These are phyloP conservation scores for Lachancea kluyveri DNA, from an alignment of 805 yeast genomes.

Conservation along the genomic window DNA sequence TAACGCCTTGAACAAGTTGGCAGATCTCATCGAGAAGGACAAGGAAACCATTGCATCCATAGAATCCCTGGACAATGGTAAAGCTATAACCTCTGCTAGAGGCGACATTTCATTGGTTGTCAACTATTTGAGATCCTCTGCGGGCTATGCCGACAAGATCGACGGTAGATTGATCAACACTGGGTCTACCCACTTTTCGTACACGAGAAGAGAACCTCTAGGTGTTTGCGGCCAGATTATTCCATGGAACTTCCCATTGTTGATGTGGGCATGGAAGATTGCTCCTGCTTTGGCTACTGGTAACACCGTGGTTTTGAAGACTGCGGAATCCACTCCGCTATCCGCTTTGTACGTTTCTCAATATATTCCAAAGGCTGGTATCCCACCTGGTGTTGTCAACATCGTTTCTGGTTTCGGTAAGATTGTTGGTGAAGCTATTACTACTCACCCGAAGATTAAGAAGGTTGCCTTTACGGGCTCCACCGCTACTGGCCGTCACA, in stretches of 20 bases:
- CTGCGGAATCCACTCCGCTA: slow-evolving; percentile 90
- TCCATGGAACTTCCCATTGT: slow-evolving; percentile 95
- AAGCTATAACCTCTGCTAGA: slow-evolving; percentile 61
- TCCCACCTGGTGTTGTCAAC: slow-evolving; percentile 89
- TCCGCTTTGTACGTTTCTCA: slow-evolving; percentile 73
- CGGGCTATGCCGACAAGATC: slow-evolving; percentile 88
- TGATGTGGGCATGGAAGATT: slow-evolving; percentile 92
- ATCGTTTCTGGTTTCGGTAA: slow-evolving; percentile 83
- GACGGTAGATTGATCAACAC: slow-evolving; percentile 72
- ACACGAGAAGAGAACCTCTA: slow-evolving; percentile 81
- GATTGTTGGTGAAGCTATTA: slow-evolving; percentile 74
- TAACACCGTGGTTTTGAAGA: slow-evolving; percentile 79
- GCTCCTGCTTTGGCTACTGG: slow-evolving; percentile 93
- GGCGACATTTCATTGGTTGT: slow-evolving; percentile 72
- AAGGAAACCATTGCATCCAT: slow-evolving; percentile 68
- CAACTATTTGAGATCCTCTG: slow-evolving; percentile 72
- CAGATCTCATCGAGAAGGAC: slow-evolving; percentile 69
- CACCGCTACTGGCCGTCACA: slow-evolving; percentile 79
- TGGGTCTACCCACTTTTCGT: slow-evolving; percentile 65
- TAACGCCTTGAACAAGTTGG: slow-evolving; percentile 57
- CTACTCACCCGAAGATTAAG: slow-evolving; percentile 73
- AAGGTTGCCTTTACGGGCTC: slow-evolving; percentile 96
- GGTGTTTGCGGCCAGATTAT: slow-evolving; percentile 96
- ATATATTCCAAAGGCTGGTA: slow-evolving; percentile 72
- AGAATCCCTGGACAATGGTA: slow-evolving; percentile 88